Percentiles rank a stretch among this genome's conserved stretches.
Evolutionary conservation across 345 rosid species (phyloP).

Genomic region (Zanthoxylum bungeanum): DNA sequence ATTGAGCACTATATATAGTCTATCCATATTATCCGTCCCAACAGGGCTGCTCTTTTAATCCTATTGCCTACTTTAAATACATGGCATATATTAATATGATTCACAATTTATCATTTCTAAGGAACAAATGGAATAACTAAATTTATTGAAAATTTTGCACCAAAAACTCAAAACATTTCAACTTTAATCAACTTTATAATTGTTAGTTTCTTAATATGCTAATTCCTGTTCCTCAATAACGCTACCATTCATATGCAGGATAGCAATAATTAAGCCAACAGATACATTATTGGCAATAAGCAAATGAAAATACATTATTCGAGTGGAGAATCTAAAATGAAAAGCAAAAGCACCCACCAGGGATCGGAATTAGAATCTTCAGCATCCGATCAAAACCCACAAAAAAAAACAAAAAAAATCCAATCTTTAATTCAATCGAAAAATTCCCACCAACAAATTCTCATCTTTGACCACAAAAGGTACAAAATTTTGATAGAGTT

Average conservation of each 20-base stretch:
- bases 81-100: not conserved
- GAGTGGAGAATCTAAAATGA: conserved; percentile 12
- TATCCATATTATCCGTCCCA: not conserved
- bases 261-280: too few species aligned
- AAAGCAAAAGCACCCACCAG: not conserved
- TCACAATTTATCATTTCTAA: not conserved
- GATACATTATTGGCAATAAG: not conserved
- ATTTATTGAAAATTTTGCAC: not conserved
- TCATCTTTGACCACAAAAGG: too few species aligned
- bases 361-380: not conserved
- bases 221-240: not conserved
- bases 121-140: not conserved
- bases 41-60: too few species aligned
- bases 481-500: not conserved
- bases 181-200: not conserved
- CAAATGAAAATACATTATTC: too few species aligned
- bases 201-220: too few species aligned
- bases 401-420: too few species aligned
- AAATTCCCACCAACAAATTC: not conserved
- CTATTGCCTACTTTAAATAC: not conserved
- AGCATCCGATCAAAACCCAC: not conserved
- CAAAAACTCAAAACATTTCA: not conserved
- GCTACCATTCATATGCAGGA: not conserved
- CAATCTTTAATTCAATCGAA: not conserved
- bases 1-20: not conserved